Evolutionary conservation across 1,284 basidiomycete species (phyloP), one percentile per base, ranked within the genome.

Genomic region (Rhodotorula sp.): DNA sequence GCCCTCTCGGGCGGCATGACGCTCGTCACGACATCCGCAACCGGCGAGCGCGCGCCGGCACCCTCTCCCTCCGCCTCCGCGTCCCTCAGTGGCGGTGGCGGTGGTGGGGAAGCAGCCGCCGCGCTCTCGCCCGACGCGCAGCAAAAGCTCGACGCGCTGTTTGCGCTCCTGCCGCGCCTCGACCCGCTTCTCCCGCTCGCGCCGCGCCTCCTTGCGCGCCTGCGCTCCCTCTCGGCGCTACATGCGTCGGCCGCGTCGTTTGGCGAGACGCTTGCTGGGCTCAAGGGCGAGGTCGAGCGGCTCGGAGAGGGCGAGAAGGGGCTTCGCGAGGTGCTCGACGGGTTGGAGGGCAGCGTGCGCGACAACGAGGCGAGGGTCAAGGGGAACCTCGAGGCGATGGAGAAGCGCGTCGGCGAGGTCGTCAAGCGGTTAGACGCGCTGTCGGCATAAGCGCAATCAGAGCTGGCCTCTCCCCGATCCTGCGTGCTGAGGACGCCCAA

Each of bases 171-270:
- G 41, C 78, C 79, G 19, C 89, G 94, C 1, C 86, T 99, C 0
- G 90, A 91, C 25, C 93, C 94, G 0, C 86, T 92, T 0, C 84
- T 98, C 0, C 93, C 96, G 0, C 89, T 97, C 69, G 88, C 97
- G 16, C 92, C 94, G 0, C 91, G 93, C 68, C 89, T 99, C n/a
- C 86, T 99, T 27, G 88, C 88, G 1, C 89, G 96, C 7, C 83
- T 99, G 45, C 88, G 91, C 60, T 93, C 93, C 16, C 85, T 99
- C 14, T 88, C 91, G 3, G 81, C 88, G 0, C 82, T 99, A 70
- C 96, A 99, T 80, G 85, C 90, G 0, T 89, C 90, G 57, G 92
- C 95, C 0, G 85, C 89, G 0, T 86, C 89, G 23, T 93, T 97
- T 55, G 81, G 81, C 0, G 77, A 77, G 4, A 79, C 55, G 2